These are phyloP conservation scores for Ogataea wickerhamii DNA, from an alignment of 805 yeast species.

Conservation along the genomic window DNA sequence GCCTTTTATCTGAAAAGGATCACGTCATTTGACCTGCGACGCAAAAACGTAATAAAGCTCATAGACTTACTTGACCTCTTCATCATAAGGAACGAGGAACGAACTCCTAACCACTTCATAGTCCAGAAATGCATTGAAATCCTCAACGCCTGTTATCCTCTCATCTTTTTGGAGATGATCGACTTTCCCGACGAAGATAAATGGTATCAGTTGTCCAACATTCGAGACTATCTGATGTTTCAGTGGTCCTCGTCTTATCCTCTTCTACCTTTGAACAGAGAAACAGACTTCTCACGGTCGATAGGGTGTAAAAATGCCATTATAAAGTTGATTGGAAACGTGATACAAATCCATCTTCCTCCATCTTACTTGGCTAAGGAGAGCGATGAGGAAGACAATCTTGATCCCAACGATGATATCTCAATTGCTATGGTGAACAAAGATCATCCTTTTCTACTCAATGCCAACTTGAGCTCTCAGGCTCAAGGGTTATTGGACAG, in stretches of 20 bases:
- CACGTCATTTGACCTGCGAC: constrained; percentile 19
- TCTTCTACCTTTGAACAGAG: constrained; percentile 44
- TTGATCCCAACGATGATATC: constrained; percentile 28
- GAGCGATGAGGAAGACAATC: neutral
- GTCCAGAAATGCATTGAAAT: constrained; percentile 32
- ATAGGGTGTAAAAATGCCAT: constrained; percentile 63
- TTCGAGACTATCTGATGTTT: constrained; percentile 58
- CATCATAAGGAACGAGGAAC: constrained; percentile 19
- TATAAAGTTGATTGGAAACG: constrained; percentile 65
- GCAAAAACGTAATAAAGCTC: constrained; percentile 18
- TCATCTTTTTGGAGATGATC: constrained; percentile 44
- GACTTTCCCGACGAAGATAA: constrained; percentile 43
- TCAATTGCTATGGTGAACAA: constrained; percentile 49
- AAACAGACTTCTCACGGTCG: constrained; percentile 47
- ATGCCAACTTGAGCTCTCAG: constrained; percentile 57
- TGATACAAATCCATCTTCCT: constrained; percentile 52
- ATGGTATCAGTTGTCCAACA: constrained; percentile 54
- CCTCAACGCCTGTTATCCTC: constrained; percentile 38
- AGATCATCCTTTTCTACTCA: constrained; percentile 63
- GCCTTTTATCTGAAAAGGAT: constrained; percentile 23
- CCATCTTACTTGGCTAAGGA: constrained; percentile 19
- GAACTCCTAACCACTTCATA: constrained; percentile 19
- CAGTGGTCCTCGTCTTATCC: constrained; percentile 61
- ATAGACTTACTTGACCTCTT: constrained; percentile 23
- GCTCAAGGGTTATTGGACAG: constrained; percentile 66